These are phyloP conservation scores for Vaccinium corymbosum DNA, from an alignment of 148 eudicot species.

Conservation along the genomic window DNA sequence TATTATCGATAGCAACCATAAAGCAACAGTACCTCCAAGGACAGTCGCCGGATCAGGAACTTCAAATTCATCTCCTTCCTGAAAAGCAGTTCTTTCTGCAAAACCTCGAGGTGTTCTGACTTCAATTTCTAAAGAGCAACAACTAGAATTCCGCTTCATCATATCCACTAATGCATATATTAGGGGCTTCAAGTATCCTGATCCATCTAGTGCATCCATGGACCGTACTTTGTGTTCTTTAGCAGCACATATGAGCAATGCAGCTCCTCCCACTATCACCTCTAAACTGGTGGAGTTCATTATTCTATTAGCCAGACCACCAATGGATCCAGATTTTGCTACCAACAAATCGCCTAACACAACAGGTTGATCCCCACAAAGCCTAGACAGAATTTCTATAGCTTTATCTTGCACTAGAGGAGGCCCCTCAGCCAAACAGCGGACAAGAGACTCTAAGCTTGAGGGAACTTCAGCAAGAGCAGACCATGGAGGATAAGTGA, in stretches of 20 bases:
- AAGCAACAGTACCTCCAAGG: conserved; percentile 64
- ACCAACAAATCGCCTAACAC: conserved; percentile 53
- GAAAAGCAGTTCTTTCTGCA: conserved; percentile 46
- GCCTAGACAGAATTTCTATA: conserved; percentile 62
- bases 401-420: conserved; percentile 65
- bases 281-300: conserved; percentile 55
- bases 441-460: conserved; percentile 55
- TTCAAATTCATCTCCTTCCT: conserved; percentile 51
- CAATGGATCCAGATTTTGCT: conserved; percentile 46
- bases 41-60: conserved; percentile 67
- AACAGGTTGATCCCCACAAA: conserved; percentile 59
- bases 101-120: conserved; percentile 52
- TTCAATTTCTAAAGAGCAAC: conserved; percentile 51
- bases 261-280: conserved; percentile 69
- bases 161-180: conserved; percentile 49
- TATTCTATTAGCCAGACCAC: conserved; percentile 59
- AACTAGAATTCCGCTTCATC: conserved; percentile 47
- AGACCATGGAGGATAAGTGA: conserved; percentile 42
- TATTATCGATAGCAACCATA: conserved; percentile 71
- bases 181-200: conserved; percentile 56
- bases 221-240: conserved; percentile 51
- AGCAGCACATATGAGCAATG: conserved; percentile 61
- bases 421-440: conserved; percentile 65
- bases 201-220: conserved; percentile 48
- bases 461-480: conserved; percentile 59